Evolutionary conservation across 2,329 filamentous ascomycete species (phyloP), one percentile per base, ranked within the genome.

Genomic region (Colletotrichum acutatum): DNA sequence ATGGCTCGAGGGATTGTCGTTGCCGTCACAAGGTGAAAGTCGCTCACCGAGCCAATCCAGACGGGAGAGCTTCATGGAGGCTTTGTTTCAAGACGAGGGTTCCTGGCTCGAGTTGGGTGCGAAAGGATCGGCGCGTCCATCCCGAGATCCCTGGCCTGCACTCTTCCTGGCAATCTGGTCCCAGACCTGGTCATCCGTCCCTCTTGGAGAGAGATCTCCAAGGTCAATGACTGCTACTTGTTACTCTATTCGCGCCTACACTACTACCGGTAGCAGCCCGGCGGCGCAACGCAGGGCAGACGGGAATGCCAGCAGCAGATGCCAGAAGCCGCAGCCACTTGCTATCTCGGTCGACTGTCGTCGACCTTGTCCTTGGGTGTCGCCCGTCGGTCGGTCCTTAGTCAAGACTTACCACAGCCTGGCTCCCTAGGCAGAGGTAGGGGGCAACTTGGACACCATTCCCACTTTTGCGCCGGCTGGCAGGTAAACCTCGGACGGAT

Each of bases 371-470:
- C 37, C n/a, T 24, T 37, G 46, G 61, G 6, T 9, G 22, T 63
- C n/a, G 26, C 30, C 46, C 46, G n/a, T 63, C 60, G 16, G 19
- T 49, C 52, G 59, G 59, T 32, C 66, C 66, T 64, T 64, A 46
- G 42, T 69, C 59, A 59, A 49, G 32, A 34, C 59, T 69, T 49
- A 53, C 22, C 46, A 22, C 32, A 34, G 34, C 60, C 65, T 66
- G 60, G 46, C 60, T 73, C 71, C 71, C 71, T n/a, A 49, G 71
- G 34, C 24, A 34, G 46, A 56, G 71, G 60, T 59, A 73, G 46
- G 66, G 70, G 71, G 71, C 54, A 73, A 61, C 46, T 73, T 73
- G 71, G 57, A 61, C 71, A 70, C 60, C 66, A 66, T 61, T 72
- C 60, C 59, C 59, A 64, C 42, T 19, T 32, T 22, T 54, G 70